phyloP scores from a whole-genome alignment of 2,329 filamentous ascomycete species.

The Colletotrichum melonis region DNA sequence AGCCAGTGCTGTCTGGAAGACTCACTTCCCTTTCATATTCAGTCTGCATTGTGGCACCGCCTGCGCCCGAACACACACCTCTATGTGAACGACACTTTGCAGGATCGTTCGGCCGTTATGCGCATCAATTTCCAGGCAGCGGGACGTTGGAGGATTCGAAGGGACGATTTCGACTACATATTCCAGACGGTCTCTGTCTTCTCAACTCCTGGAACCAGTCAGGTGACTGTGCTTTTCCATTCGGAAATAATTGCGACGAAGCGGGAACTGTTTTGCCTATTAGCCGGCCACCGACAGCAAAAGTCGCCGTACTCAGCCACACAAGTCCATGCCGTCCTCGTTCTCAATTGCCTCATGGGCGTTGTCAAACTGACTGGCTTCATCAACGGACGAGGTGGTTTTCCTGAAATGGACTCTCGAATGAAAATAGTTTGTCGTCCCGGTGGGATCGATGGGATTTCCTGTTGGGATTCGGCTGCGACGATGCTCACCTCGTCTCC shows the following conservation, averaged over 20 bases:
- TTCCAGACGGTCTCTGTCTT: neutral
- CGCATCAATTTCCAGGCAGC: neutral
- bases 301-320: conserved; percentile 4
- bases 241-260: conserved; percentile 12
- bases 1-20: neutral
- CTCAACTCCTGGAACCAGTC: neutral
- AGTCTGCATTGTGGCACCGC: neutral
- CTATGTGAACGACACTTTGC: conserved; percentile 1
- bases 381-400: conserved; percentile 11
- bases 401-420: neutral
- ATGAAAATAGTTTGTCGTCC: conserved; percentile 10
- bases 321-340: neutral
- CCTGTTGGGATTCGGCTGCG: conserved; percentile 5
- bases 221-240: neutral
- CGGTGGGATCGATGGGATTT: neutral
- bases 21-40: neutral
- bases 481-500: conserved; percentile 3
- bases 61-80: neutral
- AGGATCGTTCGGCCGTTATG: conserved; percentile 1
- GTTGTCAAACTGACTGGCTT: neutral
- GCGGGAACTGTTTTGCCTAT: neutral
- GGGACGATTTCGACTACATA: neutral
- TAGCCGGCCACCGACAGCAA: neutral
- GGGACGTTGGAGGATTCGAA: conserved; percentile 2
- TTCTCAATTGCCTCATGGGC: neutral